Conservation (phyloP, 345 rosid genomes). For the Eucalyptus curtisii region DNA sequence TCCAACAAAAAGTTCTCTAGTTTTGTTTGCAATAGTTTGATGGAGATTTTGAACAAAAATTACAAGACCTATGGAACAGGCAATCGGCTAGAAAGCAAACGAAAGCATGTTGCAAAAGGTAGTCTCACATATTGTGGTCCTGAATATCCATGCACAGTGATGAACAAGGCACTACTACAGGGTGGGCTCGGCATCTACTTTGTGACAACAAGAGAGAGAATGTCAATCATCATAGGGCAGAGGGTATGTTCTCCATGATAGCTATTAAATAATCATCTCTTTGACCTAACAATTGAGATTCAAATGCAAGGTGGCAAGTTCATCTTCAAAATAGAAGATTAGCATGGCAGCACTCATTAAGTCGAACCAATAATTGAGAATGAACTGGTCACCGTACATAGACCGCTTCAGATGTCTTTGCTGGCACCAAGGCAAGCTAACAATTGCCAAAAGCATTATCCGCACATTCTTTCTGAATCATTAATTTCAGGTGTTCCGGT, state of each 20-base stretch:
- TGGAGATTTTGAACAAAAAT: background rate
- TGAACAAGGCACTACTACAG: background rate
- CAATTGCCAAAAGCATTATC: background rate
- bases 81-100: background rate
- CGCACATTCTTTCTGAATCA: background rate
- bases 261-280: background rate
- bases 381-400: background rate
- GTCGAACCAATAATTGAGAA: background rate
- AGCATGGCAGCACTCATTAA: background rate
- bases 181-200: background rate
- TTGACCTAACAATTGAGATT: background rate
- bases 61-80: background rate
- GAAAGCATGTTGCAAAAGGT: background rate
- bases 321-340: background rate
- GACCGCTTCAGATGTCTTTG: background rate
- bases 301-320: too few relatives aligned
- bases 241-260: background rate
- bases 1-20: background rate
- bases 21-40: background rate
- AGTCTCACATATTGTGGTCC: background rate
- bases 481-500: rapidly evolving
- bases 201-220: too few relatives aligned
- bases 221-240: background rate
- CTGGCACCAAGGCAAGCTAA: background rate
- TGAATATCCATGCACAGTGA: background rate